Evolutionary conservation across 192 early-diverging fungal species (phyloP), one percentile per base, ranked within the genome.

Genomic region (Coemansia brasiliensis): DNA sequence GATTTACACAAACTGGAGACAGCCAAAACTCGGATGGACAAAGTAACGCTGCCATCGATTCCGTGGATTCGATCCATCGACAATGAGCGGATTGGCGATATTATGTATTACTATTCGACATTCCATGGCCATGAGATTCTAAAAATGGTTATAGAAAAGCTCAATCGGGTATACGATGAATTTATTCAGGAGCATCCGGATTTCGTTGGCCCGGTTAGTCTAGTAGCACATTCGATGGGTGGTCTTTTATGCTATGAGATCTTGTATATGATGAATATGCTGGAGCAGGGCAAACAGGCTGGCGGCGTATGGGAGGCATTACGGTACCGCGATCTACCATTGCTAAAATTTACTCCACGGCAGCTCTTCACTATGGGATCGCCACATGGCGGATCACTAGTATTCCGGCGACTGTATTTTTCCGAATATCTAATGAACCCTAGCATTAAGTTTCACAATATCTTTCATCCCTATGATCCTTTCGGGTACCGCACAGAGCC

Each of bases 401-500:
- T 87, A 22, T 86, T 87, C 59, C 75, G 88, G 3, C 83, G 87
- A 42, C 78, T 85, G 15, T 59, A 58, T 9, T 83, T 86, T 29
- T 51, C 39, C 11, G 55, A 78, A 12, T 87, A 84, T 46, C 59
- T 81, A 25, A 85, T 85, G 40, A 67, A 72, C 22, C 27, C 27
- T 6, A 57, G 69, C 27, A 82, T 84, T 41, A 67, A 79, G 12
- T 84, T 82, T 59, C 84, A 87, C 76, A 90, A 90, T 52, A 73
- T 90, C 35, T 90, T 87, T 57, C 88, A 90, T 43, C 87, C 87
- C 1, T 88, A 86, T 54, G 88, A 90, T 44, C 88, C 88, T 10
- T 74, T 90, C 16, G 88, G 83, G 2, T 88, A 90, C 67, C 82
- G 87, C 29, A 83, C 85, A 26, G 88, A 90, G 59, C 87, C 88